These are phyloP conservation scores for Zygoascus hellenicus DNA, from an alignment of 1,139 yeast genomes.

Conservation along the genomic window DNA sequence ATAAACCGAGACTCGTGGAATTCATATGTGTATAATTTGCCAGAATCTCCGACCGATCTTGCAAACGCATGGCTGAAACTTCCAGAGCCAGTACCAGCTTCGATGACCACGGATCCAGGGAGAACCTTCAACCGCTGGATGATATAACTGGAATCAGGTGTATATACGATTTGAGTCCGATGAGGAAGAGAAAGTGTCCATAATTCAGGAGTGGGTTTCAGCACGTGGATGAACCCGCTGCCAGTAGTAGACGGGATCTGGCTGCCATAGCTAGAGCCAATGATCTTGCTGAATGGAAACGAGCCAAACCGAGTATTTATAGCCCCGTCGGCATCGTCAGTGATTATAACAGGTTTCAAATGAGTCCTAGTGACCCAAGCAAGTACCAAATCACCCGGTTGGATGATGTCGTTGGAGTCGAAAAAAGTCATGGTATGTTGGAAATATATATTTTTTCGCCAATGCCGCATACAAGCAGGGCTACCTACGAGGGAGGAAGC, in stretches of 20 bases:
- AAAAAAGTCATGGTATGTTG: slow-evolving; percentile 16
- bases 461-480: too few species aligned
- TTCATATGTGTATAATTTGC: slow-evolving; percentile 76
- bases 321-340: slow-evolving; percentile 50
- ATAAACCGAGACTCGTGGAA: slow-evolving; percentile 79
- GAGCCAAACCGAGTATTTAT: slow-evolving; percentile 86
- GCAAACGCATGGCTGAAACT: slow-evolving; percentile 92
- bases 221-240: slow-evolving; percentile 78
- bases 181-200: slow-evolving; percentile 96
- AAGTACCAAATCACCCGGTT: slow-evolving; percentile 80
- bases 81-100: slow-evolving; percentile 98
- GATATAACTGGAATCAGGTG: slow-evolving; percentile 91
- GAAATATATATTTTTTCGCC: background rate
- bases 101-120: slow-evolving; percentile 76
- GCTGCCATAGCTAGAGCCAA: slow-evolving; percentile 76
- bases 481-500: background rate
- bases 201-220: slow-evolving; percentile 90
- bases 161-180: slow-evolving; percentile 94
- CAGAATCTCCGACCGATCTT: slow-evolving; percentile 59
- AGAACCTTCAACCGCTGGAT: slow-evolving; percentile 71
- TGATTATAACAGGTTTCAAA: slow-evolving; percentile 57
- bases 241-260: slow-evolving; percentile 79
- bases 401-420: slow-evolving; percentile 40
- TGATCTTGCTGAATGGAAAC: slow-evolving; percentile 75
- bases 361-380: slow-evolving; percentile 79